These are phyloP conservation scores for Tremellales sp. DNA, from an alignment of 1,284 basidiomycete species.

Conservation along the genomic window DNA sequence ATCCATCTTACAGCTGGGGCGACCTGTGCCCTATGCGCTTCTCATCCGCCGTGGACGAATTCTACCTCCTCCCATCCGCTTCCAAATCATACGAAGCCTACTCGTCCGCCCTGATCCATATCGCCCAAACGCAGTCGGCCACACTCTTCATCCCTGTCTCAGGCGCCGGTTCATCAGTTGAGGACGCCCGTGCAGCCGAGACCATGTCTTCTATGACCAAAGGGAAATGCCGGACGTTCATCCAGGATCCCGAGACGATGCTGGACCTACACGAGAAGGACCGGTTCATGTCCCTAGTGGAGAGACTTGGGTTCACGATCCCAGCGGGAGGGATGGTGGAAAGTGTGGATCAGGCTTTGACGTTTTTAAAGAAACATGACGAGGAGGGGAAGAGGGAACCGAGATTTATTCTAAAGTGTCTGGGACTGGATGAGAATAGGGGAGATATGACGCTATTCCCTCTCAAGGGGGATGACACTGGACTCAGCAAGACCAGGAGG, in stretches of 20 bases:
- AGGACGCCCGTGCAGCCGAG: slow-evolving; percentile 46
- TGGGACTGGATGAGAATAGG: slow-evolving; percentile 46
- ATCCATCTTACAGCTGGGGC: slow-evolving; percentile 35
- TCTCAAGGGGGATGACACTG: slow-evolving; percentile 25
- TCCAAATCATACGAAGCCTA: slow-evolving; percentile 29
- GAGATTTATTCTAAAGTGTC: slow-evolving; percentile 44
- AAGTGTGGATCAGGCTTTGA: slow-evolving; percentile 40
- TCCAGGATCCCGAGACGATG: slow-evolving; percentile 47
- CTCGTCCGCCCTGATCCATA: slow-evolving; percentile 30
- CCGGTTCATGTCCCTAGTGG: slow-evolving; percentile 42
- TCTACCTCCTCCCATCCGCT: slow-evolving; percentile 36
- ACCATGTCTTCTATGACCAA: slow-evolving; percentile 32
- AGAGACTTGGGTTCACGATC: slow-evolving; percentile 33
- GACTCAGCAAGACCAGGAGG: slow-evolving; percentile 21
- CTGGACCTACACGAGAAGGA: slow-evolving; percentile 48
- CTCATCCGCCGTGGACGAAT: slow-evolving; percentile 36
- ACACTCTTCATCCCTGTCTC: slow-evolving; percentile 49
- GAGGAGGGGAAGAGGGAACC: slow-evolving; percentile 14
- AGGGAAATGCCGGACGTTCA: slow-evolving; percentile 39
- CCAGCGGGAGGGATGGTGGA: slow-evolving; percentile 38
- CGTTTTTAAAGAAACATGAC: slow-evolving; percentile 23
- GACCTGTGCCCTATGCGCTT: slow-evolving; percentile 46
- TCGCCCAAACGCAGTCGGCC: slow-evolving; percentile 37
- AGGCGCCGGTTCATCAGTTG: slow-evolving; percentile 46
- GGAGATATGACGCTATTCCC: slow-evolving; percentile 50